Evolutionary conservation across 2,329 filamentous ascomycete species (phyloP).

Genomic region (Didymella glomerata): DNA sequence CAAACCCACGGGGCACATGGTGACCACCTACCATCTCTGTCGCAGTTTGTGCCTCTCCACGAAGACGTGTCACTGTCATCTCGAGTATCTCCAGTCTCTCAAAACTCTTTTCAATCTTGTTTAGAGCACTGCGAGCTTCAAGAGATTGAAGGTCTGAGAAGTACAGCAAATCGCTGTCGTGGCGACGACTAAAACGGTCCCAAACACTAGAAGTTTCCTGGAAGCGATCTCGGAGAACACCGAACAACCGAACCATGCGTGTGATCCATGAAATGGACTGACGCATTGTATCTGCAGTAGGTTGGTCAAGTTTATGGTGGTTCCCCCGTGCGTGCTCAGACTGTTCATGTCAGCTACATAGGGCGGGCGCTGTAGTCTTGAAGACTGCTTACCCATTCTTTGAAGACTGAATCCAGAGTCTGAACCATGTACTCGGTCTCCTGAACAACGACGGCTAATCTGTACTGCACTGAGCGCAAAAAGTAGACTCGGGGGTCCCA

Average conservation of each 20-base stretch:
- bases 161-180: not conserved
- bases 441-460: not conserved
- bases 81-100: not conserved
- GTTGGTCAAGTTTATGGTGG: not conserved
- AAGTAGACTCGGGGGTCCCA: slow-evolving; percentile 1
- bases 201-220: not conserved
- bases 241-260: no score
- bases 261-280: no score
- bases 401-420: not conserved
- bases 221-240: not conserved
- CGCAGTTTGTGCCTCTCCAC: no score
- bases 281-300: not conserved
- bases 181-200: no score
- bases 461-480: not conserved
- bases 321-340: no score
- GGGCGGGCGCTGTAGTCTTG: no score
- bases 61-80: not conserved
- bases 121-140: not conserved
- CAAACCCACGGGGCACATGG: no score
- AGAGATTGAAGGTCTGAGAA: not conserved
- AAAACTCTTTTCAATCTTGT: not conserved
- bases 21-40: no score
- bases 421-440: not conserved
- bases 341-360: no score
- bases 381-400: not conserved